Evolutionary conservation across 139 green algal species (phyloP).

Genomic region (Chlorella sp.): DNA sequence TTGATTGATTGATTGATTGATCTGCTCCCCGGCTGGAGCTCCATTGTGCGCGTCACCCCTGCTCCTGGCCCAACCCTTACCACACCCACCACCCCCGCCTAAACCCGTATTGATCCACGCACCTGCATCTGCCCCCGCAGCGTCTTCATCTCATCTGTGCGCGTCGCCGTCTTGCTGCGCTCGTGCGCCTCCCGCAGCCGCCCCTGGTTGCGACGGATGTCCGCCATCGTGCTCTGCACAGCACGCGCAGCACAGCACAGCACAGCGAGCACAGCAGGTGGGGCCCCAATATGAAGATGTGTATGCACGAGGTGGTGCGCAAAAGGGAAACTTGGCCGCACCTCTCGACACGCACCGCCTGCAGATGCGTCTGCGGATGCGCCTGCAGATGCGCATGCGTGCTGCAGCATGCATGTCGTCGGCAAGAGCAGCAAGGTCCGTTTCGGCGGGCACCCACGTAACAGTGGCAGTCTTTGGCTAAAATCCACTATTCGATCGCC

Average conservation of each 20-base stretch:
- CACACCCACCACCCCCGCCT: not conserved
- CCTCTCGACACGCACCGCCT: too few relatives aligned
- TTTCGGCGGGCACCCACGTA: not conserved
- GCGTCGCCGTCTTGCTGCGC: constrained; percentile 81
- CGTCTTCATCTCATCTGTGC: constrained; percentile 82
- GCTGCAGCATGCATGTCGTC: too few relatives aligned
- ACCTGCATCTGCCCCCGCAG: constrained; percentile 61
- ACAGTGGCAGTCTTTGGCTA: not conserved
- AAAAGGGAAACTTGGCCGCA: too few relatives aligned
- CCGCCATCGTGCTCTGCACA: constrained; percentile 47
- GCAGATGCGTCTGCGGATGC: too few relatives aligned
- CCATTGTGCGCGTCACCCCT: too few relatives aligned
- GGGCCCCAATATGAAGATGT: too few relatives aligned
- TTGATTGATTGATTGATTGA: not conserved
- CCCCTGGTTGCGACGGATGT: constrained; percentile 55
- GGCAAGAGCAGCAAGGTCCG: not conserved
- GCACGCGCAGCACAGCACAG: not conserved
- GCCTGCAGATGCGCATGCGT: too few relatives aligned
- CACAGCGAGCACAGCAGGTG: not conserved
- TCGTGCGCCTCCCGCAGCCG: constrained; percentile 78
- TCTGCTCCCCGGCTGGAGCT: not conserved
- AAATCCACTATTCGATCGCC: not conserved
- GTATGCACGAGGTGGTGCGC: too few relatives aligned
- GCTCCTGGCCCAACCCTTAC: too few relatives aligned
- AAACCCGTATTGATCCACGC: not conserved